Conservation (phyloP, 805 yeast species). For the Hanseniaspora hatyaiensis region DNA sequence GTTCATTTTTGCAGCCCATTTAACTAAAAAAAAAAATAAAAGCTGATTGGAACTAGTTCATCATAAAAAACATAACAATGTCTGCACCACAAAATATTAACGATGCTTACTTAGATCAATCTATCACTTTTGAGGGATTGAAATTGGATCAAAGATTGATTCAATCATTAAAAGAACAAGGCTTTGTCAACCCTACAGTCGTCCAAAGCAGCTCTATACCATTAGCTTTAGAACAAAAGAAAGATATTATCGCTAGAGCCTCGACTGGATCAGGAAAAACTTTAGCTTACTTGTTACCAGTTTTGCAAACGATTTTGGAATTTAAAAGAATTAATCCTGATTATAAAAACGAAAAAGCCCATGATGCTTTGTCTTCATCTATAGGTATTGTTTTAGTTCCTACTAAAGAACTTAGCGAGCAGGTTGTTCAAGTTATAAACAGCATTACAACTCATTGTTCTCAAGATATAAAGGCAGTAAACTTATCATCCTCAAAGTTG, state of each 20-base stretch:
- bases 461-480: conserved; percentile 49
- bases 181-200: conserved; percentile 76
- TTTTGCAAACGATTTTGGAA: conserved; percentile 60
- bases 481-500: conserved; percentile 47
- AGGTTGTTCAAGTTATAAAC: conserved; percentile 61
- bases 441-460: conserved; percentile 62
- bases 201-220: conserved; percentile 90
- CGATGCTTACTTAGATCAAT: conserved; percentile 59
- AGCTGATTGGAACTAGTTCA: background rate
- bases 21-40: no score
- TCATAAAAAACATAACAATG: conserved; percentile 17
- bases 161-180: conserved; percentile 72
- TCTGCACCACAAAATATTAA: conserved; percentile 38
- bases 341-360: conserved; percentile 21
- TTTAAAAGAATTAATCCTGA: conserved; percentile 27
- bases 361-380: conserved; percentile 23
- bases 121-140: conserved; percentile 60
- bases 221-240: conserved; percentile 74
- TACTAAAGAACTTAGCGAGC: conserved; percentile 81
- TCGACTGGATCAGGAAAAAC: conserved; percentile 96
- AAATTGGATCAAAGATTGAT: conserved; percentile 69
- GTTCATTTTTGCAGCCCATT: no score
- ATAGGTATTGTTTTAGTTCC: conserved; percentile 76
- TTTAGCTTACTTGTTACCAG: conserved; percentile 78
- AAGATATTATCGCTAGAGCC: conserved; percentile 88